Evolutionary conservation across 495 filamentous ascomycete species (phyloP), one percentile per base, ranked within the genome.

Genomic region (Penicillium arizonense): DNA sequence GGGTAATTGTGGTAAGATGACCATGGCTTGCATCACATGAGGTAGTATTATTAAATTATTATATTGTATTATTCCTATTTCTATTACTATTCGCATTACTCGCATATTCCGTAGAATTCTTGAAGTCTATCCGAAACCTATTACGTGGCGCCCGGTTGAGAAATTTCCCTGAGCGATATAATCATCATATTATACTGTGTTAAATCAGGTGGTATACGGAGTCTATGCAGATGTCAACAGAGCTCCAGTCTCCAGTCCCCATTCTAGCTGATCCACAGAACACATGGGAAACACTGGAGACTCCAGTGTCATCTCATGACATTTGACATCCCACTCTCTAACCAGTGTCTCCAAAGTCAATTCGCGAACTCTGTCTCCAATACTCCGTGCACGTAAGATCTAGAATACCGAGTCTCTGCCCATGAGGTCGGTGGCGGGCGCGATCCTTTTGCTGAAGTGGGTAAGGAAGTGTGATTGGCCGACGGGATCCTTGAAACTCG

Each of bases 381-480:
- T 30, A 30, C 28, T 7, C 6, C 23, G 3, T 24, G 3, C 28
- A 30, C 28, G 28, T 30, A 30, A 30, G 28, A 30, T 30, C 28
- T 30, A 30, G 28, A 48, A 28, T 50, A 39, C 47, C 24, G 30
- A 21, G 32, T 45, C 20, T 14, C 20, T 41, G 21, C 44, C 49
- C 61, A 67, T 67, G 63, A 67, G 61, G 61, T 64, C 53, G 53
- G 63, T 67, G 63, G 63, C 58, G 60, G 60, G 44, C 39, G 13
- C 48, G 40, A 61, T 64, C 53, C 61, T 61, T 57, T 64, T 45
- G 34, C 44, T 56, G 20, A 38, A 41, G 46, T 26, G 28, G 28
- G 21, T 44, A 23, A 21, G 26, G 16, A 3, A 5, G 12, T 20
- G 8, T 59, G 52, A 67, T 64, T 67, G 61, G 63, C 36, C 32